Base-by-base conservation (phyloP, 768 basidiomycete genomes). In the Coprinellus micaceus region DNA sequence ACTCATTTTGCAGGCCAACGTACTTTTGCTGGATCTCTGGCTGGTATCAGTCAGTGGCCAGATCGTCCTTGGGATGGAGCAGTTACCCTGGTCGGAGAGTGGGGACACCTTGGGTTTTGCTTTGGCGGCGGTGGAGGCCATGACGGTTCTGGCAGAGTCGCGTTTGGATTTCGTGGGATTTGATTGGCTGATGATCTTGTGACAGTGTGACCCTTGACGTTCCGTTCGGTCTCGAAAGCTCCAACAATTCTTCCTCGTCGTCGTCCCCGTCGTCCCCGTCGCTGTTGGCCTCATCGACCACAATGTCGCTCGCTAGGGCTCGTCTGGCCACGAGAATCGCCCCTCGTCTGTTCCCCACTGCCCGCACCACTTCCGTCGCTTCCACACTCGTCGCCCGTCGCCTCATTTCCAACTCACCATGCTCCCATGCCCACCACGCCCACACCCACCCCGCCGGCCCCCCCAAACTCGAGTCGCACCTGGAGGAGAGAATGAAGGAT, bases 21-120 rank as follows among this genome's bases (percentile, higher is more conserved):
- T 91, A 96, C 41, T 77, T 88, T 72, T 86, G 83, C 71, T 93
- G 89, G 56, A 94, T 83, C 71, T 94, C 92, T 93, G 77, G 77
- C 82, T 82, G 68, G 72, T 72, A 57, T 58, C 65, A 68, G 68
- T 77, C 67, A 72, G 71, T 71, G 70, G 74, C 68, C 57, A 44
- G 59, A 67, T 40, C 60, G 41, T 17, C 21, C 47, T 37, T 52
- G 33, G 15, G 30, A 10, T 13, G 52, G 12, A 30, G 29, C 52
- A 72, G 79, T 67, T 70, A 91, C 91, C 91, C 77, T 91, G 89
- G 63, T 86, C 82, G 45, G 86, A 81, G 45, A 88, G 75, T 36
- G 74, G 71, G 25, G 80, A 73, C 1, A 73, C 70, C 69, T 89
- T 89, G 49, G 76, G 56, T 67, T 87, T 89, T 54, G 80, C 60